Evolutionary conservation across 208 protist genomes (phyloP), one percentile per base, ranked within the genome.

Genomic region (Wallacemonas sp.): DNA sequence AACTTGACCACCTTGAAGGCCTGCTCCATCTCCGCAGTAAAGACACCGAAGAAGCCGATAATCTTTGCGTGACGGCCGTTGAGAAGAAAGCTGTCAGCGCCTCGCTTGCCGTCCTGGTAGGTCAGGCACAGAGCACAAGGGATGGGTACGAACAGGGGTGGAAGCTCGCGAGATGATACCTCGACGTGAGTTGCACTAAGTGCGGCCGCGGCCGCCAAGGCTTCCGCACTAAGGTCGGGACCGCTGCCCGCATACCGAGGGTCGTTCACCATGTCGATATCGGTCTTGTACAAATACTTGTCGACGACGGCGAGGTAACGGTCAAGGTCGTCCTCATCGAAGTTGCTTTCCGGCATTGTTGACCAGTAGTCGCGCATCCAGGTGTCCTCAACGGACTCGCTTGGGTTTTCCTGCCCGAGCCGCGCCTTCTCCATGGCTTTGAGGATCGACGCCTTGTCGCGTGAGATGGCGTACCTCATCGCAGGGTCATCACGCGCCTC

Each of bases 31-130:
- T 76, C 77, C 3, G 36, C 41, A 1, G 76, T 85, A 63, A 94
- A 81, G 53, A 76, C 73, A 10, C 84, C 88, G 81, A 94, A 91
- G 64, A 86, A 91, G 13, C 88, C 88, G 63, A 94, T 94, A 39
- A 94, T 83, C 66, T 90, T 90, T 46, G 89, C 83, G 33, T 78
- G 83, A 1, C 88, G 76, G 0, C 88, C 88, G 19, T 80, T 73
- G 48, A 89, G 71, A 5, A 52, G 15, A 54, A 91, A 87, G 61
- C 84, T 82, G 34, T 83, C 84, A 10, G 67, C 62, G 5, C 88
- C 82, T 48, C 85, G 79, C 68, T 91, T 88, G 24, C 78, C 82
- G 24, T 85, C 76, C 1, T 79, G 80, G 68, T 89, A 94, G 34
- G 78, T 83, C 22, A 94, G 82, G 66, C 88, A 94, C 34, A 94